Evolutionary conservation across 2,329 filamentous ascomycete species (phyloP), one percentile per base, ranked within the genome.

Genomic region (Nemania sp.): DNA sequence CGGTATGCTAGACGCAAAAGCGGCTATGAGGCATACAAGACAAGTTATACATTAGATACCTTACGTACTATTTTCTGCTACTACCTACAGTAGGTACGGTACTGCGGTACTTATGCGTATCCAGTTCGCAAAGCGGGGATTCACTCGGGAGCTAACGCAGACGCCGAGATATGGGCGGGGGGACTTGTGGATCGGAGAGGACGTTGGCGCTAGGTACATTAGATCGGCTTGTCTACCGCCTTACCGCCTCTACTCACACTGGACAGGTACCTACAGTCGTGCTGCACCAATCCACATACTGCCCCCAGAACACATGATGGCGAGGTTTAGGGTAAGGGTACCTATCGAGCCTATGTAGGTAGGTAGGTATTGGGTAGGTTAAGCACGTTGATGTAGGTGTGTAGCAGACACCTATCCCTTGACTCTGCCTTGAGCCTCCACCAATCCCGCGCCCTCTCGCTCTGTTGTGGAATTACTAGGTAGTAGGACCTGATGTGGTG

Each of bases 101-200:
- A 52, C 24, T 52, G 24, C 49, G 45, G 49, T 52, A 52, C 49
- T 57, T 22, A 6, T 52, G 29, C 49, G 51, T 22, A 6, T 64
- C 10, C 6, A 56, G 52, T 26, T 58, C 51, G 22, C 27, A 35
- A 62, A 59, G 63, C 57, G 43, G 62, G 47, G 32, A 43, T 29
- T 41, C 29, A 13, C 55, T 53, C 67, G 60, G 64, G 60, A 69
- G 52, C 67, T 69, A 69, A 67, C 26, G 43, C 47, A 43, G 60
- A 67, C 26, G 43, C 47, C 29, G 60, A 58, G 53, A 56, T 51
- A 64, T 57, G 56, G 52, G 29, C 49, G 49, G 49, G 49, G 49
- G 52, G n/a, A n/a, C n/a, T 29, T 43, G 61, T 51, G 60, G 64
- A 58, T 54, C 67, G 47, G 24, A 56, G 59, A 54, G 62, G 57